These are phyloP conservation scores for Botrytis elliptica DNA, from an alignment of 2,329 filamentous ascomycete genomes.

Conservation along the genomic window DNA sequence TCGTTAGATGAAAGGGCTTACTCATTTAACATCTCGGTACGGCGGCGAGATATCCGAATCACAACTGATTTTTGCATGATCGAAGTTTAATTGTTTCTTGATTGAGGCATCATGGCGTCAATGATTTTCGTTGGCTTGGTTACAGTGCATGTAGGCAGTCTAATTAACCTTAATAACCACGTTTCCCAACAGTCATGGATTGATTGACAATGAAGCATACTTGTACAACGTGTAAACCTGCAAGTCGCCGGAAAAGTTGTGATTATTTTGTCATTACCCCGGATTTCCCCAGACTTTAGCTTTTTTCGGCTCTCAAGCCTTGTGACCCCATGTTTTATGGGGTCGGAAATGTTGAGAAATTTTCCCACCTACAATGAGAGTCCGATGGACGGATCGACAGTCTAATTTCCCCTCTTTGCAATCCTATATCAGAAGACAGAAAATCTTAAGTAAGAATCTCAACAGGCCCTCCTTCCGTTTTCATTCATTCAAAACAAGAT, in stretches of 20 bases:
- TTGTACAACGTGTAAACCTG: background rate
- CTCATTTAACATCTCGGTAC: background rate
- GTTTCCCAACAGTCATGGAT: background rate
- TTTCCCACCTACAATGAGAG: slow-evolving; percentile 13
- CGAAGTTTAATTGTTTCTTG: background rate
- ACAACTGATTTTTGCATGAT: background rate
- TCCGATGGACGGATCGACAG: background rate
- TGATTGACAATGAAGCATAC: background rate
- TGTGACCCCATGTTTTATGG: background rate
- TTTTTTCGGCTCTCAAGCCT: background rate
- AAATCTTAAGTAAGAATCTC: background rate
- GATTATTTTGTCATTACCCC: background rate
- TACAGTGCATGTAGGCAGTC: background rate
- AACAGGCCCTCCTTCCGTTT: background rate
- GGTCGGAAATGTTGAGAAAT: background rate
- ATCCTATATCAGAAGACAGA: background rate
- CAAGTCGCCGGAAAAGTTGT: background rate
- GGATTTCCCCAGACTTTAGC: background rate
- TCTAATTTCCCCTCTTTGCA: background rate
- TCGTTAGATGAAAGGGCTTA: background rate
- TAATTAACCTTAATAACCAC: background rate
- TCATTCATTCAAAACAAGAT: background rate
- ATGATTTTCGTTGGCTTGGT: background rate
- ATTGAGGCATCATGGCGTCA: background rate
- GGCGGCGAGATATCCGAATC: background rate